Conservation (phyloP, 2,329 filamentous ascomycete species). For the Ophiostoma australiae region DNA sequence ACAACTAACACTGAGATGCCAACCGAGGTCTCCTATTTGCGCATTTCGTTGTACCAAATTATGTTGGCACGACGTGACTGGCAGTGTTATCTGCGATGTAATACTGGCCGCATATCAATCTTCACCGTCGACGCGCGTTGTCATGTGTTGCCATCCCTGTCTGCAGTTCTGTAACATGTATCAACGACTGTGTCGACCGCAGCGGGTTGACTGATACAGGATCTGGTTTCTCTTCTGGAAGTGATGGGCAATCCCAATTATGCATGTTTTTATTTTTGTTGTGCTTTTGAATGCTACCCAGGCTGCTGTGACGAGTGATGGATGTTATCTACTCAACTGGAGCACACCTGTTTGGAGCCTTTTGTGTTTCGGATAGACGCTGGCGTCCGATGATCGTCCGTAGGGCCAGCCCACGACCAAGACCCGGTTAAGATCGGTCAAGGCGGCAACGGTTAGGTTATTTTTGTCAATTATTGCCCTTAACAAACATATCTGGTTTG, state of each 20-base stretch:
- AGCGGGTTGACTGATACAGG: conserved; percentile 2
- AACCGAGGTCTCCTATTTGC: too few relatives aligned
- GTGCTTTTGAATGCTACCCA: background rate
- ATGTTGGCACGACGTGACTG: too few relatives aligned
- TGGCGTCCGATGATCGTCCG: background rate
- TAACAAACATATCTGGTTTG: background rate
- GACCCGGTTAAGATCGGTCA: background rate
- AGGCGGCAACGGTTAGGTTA: background rate
- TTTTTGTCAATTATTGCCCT: background rate
- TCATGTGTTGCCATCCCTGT: background rate
- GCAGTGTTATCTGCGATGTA: background rate
- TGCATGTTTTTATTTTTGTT: background rate
- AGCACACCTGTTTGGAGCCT: background rate
- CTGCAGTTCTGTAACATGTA: conserved; percentile 9
- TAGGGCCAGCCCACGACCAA: background rate
- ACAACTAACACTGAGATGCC: too few relatives aligned
- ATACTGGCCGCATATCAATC: background rate
- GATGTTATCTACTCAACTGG: background rate
- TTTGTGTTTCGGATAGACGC: background rate
- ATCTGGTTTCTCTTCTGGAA: conserved; percentile 4
- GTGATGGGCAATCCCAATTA: background rate
- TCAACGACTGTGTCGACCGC: background rate
- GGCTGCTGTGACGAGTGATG: background rate
- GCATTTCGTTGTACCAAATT: too few relatives aligned
- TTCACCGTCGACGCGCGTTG: background rate